These are phyloP conservation scores for Geotrichum cucujoidarum DNA, from an alignment of 1,139 yeast species.

Conservation along the genomic window DNA sequence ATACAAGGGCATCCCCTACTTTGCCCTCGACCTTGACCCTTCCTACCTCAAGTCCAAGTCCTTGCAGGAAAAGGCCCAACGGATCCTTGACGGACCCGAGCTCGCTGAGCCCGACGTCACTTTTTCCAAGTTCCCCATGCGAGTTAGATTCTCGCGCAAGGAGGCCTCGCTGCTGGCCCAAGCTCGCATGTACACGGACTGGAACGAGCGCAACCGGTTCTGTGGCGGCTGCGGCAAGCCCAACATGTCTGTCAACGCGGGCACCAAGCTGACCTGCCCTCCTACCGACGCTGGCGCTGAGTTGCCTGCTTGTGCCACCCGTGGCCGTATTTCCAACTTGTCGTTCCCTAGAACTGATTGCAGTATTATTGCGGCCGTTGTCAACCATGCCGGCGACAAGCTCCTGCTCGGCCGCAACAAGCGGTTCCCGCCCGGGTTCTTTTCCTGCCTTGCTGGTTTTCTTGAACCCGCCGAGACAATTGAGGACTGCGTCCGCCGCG, in stretches of 20 bases:
- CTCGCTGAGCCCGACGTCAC: slow-evolving; percentile 33
- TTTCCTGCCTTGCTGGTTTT: slow-evolving; percentile 88
- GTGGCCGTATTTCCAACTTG: slow-evolving; percentile 43
- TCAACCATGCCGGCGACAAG: slow-evolving; percentile 56
- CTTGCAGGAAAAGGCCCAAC: slow-evolving; percentile 17
- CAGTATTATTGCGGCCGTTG: slow-evolving; percentile 74
- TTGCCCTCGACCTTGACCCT: slow-evolving; percentile 62
- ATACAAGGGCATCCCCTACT: slow-evolving; percentile 69
- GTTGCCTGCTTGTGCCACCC: slow-evolving; percentile 35
- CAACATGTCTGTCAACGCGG: slow-evolving; percentile 71
- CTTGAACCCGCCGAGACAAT: slow-evolving; percentile 93
- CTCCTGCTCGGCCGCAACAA: slow-evolving; percentile 67
- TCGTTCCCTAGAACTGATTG: slow-evolving; percentile 92
- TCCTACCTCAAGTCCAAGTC: slow-evolving; percentile 17
- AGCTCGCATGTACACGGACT: slow-evolving; percentile 78
- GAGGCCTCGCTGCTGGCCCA: slow-evolving; percentile 68
- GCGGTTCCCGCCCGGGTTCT: slow-evolving; percentile 49
- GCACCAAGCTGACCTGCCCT: slow-evolving; percentile 69
- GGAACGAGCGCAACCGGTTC: slow-evolving; percentile 69
- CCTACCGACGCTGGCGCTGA: slow-evolving; percentile 33
- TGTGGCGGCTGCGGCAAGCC: slow-evolving; percentile 87
- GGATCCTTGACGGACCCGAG: slow-evolving; percentile 31
- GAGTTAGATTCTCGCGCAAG: slow-evolving; percentile 28
- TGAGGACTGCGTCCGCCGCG: slow-evolving; percentile 82
- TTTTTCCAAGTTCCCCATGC: slow-evolving; percentile 31